Evolutionary conservation across 2,329 filamentous ascomycete genomes (phyloP).

Genomic region (Trichoderma breve): DNA sequence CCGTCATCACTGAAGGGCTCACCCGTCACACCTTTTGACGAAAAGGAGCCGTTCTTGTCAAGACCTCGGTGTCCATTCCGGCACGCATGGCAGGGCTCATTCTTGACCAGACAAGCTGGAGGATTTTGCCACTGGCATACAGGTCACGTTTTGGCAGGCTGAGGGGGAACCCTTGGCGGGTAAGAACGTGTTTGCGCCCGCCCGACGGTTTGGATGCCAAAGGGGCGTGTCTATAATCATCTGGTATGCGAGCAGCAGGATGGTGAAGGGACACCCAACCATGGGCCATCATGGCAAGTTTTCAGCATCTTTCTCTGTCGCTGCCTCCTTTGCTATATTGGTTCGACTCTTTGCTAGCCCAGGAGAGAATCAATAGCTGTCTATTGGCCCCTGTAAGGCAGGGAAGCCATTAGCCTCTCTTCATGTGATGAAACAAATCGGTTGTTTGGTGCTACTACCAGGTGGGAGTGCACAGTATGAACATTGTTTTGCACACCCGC

Average conservation of each 20-base stretch:
- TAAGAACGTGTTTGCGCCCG: conserved; percentile 26
- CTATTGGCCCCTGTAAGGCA: background rate
- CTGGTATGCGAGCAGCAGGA: conserved; percentile 28
- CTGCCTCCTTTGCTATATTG: background rate
- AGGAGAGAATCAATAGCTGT: background rate
- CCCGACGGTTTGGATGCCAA: conserved; percentile 20
- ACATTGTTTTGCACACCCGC: background rate
- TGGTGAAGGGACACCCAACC: conserved; percentile 18
- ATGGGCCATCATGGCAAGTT: background rate
- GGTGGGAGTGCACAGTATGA: background rate
- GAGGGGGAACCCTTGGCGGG: background rate
- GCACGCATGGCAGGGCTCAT: background rate
- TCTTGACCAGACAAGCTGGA: background rate
- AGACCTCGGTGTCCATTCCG: conserved; percentile 10
- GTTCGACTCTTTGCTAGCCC: background rate
- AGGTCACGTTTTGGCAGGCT: background rate
- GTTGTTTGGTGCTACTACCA: background rate
- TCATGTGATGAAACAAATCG: conserved; percentile 1
- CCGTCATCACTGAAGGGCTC: background rate
- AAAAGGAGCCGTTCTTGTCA: background rate
- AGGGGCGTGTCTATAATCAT: conserved; percentile 22
- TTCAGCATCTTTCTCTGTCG: background rate
- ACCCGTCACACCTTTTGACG: background rate
- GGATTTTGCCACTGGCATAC: conserved; percentile 1
- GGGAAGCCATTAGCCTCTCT: background rate